Base-by-base conservation (phyloP, 202 grass and related monocot species). In the Tripidium arundinaceum region DNA sequence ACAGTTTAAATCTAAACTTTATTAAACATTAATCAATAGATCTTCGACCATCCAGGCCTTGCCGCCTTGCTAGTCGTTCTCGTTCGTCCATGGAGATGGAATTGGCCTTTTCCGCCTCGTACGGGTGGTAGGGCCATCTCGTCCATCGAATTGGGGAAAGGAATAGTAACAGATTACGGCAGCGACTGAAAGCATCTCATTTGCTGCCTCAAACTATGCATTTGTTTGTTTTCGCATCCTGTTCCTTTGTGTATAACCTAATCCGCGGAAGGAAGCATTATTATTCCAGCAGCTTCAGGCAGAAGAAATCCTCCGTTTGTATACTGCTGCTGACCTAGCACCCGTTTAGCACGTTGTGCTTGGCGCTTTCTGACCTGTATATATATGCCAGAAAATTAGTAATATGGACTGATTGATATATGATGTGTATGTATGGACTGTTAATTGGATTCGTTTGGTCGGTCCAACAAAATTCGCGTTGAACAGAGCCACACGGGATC, bases 321-420 rank as follows among this genome's bases (percentile, higher is more conserved):
- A 37, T 40, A 40, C n/a, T 47, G 50, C 21, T 31, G 27, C 11
- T 77, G 58, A 72, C 72, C 13, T 27, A 11, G 65, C 55, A 10
- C 72, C 10, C n/a, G n/a, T 75, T 84, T 76, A 77, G 15, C 86
- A 65, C 65, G 71, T 59, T 71, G 22, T 8, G n/a, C 24, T 81
- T 68, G 68, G 31, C 2, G 8, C 18, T 11, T 47, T 6, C 33
- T 6, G 29, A 27, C 2, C 5, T 49, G 15, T 50, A 19, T 50
- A 49, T 49, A 19, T 50, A 50, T 4, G 15, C 14, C 4, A 50
- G 16, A 50, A 50, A 50, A 50, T 50, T 50, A 33, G 6, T 13
- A 11, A 55, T 37, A 39, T 5, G 18, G 24, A 12, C 29, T 49
- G 16, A 18, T 7, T 49, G 46, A 10, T 41, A 49, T 49, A 33